These are phyloP conservation scores for Vitis amurensis DNA, from an alignment of 164 flowering plant species.

Conservation along the genomic window DNA sequence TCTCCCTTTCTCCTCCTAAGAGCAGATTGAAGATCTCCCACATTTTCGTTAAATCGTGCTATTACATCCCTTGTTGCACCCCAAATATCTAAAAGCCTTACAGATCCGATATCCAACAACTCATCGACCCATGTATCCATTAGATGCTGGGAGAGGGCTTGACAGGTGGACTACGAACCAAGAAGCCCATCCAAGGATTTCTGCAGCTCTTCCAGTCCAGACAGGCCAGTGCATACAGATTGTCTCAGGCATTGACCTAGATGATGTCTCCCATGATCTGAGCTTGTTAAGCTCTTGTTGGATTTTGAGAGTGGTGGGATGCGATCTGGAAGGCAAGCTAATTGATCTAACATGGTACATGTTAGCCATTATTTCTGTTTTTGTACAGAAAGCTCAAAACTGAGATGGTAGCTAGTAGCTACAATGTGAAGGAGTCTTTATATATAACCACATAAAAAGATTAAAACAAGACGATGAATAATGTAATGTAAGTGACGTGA, in stretches of 20 bases:
- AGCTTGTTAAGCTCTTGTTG: slow-evolving; percentile 40
- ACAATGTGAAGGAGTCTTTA: not conserved
- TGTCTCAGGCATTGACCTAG: slow-evolving; percentile 20
- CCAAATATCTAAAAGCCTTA: slow-evolving; percentile 28
- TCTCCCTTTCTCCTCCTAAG: slow-evolving; percentile 31
- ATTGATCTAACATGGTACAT: slow-evolving; percentile 29
- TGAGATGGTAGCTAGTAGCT: slow-evolving; percentile 1
- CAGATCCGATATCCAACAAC: slow-evolving; percentile 24
- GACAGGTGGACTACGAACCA: slow-evolving; percentile 24
- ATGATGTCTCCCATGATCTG: slow-evolving; percentile 19
- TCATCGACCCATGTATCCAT: slow-evolving; percentile 14
- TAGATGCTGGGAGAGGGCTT: slow-evolving; percentile 19
- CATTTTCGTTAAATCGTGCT: slow-evolving; percentile 15
- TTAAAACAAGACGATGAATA: not conserved
- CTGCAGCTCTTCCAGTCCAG: slow-evolving; percentile 33
- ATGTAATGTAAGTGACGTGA: slow-evolving; percentile 12
- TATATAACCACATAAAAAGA: not conserved
- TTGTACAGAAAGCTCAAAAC: not conserved
- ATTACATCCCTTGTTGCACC: slow-evolving; percentile 23
- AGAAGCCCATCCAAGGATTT: slow-evolving; percentile 31
- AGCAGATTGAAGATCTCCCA: slow-evolving; percentile 25
- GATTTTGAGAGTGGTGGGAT: slow-evolving; percentile 28
- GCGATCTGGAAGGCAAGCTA: slow-evolving; percentile 44
- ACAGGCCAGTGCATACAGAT: slow-evolving; percentile 19
- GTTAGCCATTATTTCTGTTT: slow-evolving; percentile 21